Evolutionary conservation across 2,329 filamentous ascomycete genomes (phyloP), one percentile per base, ranked within the genome.

Genomic region (Dryadomyces sulphureus): DNA sequence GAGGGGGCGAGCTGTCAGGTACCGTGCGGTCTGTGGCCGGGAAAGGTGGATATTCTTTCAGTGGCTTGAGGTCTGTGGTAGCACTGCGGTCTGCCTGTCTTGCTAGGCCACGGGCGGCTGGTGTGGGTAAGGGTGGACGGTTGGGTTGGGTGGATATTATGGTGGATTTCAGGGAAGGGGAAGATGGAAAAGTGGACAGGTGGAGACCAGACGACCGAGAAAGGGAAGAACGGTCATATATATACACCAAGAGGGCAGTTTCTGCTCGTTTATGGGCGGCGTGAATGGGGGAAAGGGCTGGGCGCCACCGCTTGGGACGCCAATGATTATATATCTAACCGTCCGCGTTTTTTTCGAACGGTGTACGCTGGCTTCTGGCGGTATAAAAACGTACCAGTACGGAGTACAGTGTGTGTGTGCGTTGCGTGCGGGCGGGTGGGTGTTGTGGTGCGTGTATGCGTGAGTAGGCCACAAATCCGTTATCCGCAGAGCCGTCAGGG

Each of bases 21-120:
- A 52, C 52, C 48, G 48, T 49, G n/a, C n/a, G 50, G 50, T 47
- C 48, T 41, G 48, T 49, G 41, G 49, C 38, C 49, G 51, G 51
- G 47, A 49, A 50, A 48, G 43, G 50, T 49, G 52, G 50, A 22
- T n/a, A n/a, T 52, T 49, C 42, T 41, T 41, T 47, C 47, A 48
- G 51, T 48, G 50, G 47, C 12, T 48, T 45, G 38, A 42, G 46
- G 30, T 25, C 38, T 25, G 45, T 47, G 48, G 48, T 50, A 49
- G 43, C 45, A 50, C 49, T 48, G 48, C 14, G 42, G 46, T 30
- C 34, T 16, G 45, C 38, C 41, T 49, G 40, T 41, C 45, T 32
- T 35, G 22, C 36, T 36, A 40, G 35, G 25, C 30, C 25, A 35
- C 30, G 46, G 45, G 38, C 24, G 47, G 43, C 25, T 45, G 41